phyloP scores from a whole-genome alignment of 1,284 basidiomycete genomes.

The Papiliotrema terrestris region DNA sequence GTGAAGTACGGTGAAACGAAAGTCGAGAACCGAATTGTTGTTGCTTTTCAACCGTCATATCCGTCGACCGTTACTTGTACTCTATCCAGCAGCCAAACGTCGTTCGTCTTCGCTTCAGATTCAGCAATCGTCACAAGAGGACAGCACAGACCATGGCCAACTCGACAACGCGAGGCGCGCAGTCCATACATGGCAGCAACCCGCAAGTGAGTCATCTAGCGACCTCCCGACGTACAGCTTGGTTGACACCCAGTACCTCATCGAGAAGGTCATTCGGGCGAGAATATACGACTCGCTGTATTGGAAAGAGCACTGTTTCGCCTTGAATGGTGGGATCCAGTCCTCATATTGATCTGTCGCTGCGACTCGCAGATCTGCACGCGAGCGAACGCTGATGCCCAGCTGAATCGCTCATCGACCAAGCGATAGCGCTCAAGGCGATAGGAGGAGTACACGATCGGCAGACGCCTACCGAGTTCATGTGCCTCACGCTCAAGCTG shows the following conservation, averaged over 20 bases:
- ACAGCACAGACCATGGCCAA: slow-evolving; percentile 24
- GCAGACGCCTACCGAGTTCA: slow-evolving; percentile 84
- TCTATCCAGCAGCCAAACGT: neutral
- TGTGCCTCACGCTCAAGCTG: slow-evolving; percentile 87
- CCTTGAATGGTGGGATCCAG: slow-evolving; percentile 66
- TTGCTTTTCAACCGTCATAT: neutral
- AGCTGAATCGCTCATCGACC: slow-evolving; percentile 92
- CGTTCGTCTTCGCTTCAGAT: too few species aligned
- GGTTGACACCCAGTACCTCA: slow-evolving; percentile 66
- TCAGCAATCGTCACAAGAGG: too few species aligned
- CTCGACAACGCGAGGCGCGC: slow-evolving; percentile 31
- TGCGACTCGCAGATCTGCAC: neutral
- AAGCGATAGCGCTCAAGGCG: slow-evolving; percentile 73
- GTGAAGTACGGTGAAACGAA: neutral
- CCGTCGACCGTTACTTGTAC: neutral
- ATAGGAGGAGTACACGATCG: slow-evolving; percentile 90
- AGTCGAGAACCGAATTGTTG: neutral
- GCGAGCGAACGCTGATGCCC: slow-evolving; percentile 3
- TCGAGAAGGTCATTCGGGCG: slow-evolving; percentile 93
- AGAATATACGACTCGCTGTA: slow-evolving; percentile 92
- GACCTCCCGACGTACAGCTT: neutral
- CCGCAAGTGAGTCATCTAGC: slow-evolving; percentile 62
- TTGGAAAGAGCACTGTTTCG: slow-evolving; percentile 98
- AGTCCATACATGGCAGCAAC: slow-evolving; percentile 82
- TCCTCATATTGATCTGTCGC: neutral